Evolutionary conservation across 1,139 yeast species (phyloP).

Genomic region (Geotrichum reessii): DNA sequence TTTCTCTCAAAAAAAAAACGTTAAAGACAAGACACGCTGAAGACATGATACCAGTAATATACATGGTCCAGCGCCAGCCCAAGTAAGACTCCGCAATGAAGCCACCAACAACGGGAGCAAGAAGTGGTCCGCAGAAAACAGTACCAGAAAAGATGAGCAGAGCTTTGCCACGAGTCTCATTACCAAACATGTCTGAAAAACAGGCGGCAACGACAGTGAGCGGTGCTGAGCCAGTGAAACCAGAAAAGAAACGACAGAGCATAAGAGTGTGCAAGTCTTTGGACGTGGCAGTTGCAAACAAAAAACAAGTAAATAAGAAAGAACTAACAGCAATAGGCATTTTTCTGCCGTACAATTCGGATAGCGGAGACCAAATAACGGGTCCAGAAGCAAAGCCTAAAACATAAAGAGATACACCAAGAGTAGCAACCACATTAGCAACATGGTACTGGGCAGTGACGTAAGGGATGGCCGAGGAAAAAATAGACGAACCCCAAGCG

Average conservation of each 20-base stretch:
- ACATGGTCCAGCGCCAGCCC: slow-evolving; percentile 59
- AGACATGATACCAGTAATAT: slow-evolving; percentile 50
- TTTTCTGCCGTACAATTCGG: slow-evolving; percentile 70
- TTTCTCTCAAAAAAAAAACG: slow-evolving; percentile 42
- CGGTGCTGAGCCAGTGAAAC: slow-evolving; percentile 74
- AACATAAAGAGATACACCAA: slow-evolving; percentile 68
- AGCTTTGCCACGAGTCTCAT: slow-evolving; percentile 60
- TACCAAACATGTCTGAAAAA: slow-evolving; percentile 68
- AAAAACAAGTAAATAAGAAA: slow-evolving; percentile 53
- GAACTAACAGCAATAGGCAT: slow-evolving; percentile 50
- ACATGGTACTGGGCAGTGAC: slow-evolving; percentile 32
- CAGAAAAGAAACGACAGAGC: slow-evolving; percentile 70
- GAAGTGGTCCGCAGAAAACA: slow-evolving; percentile 69
- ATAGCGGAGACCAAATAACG: slow-evolving; percentile 71
- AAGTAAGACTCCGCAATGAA: slow-evolving; percentile 36
- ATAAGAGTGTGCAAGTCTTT: slow-evolving; percentile 66
- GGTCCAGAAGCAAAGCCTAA: slow-evolving; percentile 84
- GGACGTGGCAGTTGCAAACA: slow-evolving; percentile 68
- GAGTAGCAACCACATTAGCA: slow-evolving; percentile 32
- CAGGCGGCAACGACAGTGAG: slow-evolving; percentile 79
- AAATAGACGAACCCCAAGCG: slow-evolving; percentile 44
- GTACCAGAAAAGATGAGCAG: slow-evolving; percentile 58
- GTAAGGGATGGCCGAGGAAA: slow-evolving; percentile 35
- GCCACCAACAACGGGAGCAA: slow-evolving; percentile 54
- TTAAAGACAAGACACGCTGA: slow-evolving; percentile 35